A percentile compares a stretch with the other conserved stretches of the same genome.
Evolutionary conservation across 176 grass and related monocot genomes (phyloP).

Genomic region (Phoenix roebelenii): DNA sequence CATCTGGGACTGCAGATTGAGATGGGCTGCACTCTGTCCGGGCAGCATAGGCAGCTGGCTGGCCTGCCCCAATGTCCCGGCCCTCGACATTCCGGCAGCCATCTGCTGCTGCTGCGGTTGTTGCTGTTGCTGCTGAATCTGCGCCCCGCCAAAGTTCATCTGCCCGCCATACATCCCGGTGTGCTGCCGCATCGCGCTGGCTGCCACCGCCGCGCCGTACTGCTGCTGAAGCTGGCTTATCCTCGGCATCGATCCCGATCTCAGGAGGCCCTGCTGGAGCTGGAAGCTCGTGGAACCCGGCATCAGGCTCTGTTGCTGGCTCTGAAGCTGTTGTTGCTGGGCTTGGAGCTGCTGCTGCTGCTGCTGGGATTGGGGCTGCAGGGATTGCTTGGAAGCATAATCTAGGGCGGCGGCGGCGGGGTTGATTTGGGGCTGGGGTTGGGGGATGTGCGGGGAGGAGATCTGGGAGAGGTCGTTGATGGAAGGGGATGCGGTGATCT

Average conservation of each 20-base stretch:
- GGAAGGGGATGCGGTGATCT: conserved; percentile 28
- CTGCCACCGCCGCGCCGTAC: conserved; percentile 37
- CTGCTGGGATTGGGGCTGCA: conserved; percentile 37
- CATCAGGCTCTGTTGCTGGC: conserved; percentile 18
- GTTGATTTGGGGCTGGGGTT: conserved; percentile 29
- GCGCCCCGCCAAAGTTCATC: conserved; percentile 72
- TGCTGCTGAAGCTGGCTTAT: conserved; percentile 32
- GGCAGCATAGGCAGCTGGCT: conserved; percentile 58
- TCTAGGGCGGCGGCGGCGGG: conserved; percentile 21
- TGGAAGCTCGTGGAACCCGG: background rate
- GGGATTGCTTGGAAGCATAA: conserved; percentile 16
- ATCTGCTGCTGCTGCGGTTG: conserved; percentile 53
- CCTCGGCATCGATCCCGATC: conserved; percentile 16
- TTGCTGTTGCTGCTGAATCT: conserved; percentile 30
- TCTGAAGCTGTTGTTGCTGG: conserved; percentile 28
- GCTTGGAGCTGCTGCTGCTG: conserved; percentile 50
- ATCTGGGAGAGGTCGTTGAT: conserved; percentile 35
- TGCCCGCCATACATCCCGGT: conserved; percentile 63
- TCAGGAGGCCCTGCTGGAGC: conserved; percentile 16
- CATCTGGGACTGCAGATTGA: conserved; percentile 70
- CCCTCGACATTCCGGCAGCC: conserved; percentile 28
- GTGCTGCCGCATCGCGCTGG: conserved; percentile 18
- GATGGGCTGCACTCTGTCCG: conserved; percentile 59
- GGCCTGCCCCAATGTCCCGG: conserved; percentile 56
- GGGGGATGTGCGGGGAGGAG: conserved; percentile 36